Conservation (phyloP, 2,329 filamentous ascomycete genomes). For the Ascochyta koolunga region DNA sequence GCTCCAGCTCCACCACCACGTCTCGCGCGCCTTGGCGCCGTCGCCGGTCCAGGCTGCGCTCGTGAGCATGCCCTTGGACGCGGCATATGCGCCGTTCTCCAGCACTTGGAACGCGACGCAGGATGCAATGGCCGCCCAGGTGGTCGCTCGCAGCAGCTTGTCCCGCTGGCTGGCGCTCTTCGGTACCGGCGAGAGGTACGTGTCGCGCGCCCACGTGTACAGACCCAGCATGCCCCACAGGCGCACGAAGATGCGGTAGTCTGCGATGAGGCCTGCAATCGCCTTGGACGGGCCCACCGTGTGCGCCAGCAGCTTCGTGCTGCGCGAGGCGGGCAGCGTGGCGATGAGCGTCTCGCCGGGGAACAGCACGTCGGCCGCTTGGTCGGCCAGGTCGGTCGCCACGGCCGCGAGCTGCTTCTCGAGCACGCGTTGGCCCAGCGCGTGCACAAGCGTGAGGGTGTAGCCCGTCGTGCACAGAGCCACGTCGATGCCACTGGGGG, state of each 20-base stretch:
- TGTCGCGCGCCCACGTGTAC: conserved; percentile 67
- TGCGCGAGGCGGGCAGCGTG: conserved; percentile 41
- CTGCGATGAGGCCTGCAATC: conserved; percentile 70
- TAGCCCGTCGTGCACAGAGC: conserved; percentile 53
- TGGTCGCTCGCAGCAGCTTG: conserved; percentile 53
- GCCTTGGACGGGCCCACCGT: conserved; percentile 44
- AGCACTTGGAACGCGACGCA: conserved; percentile 76
- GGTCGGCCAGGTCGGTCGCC: conserved; percentile 45
- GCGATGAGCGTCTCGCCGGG: conserved; percentile 52
- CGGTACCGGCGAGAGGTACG: conserved; percentile 37
- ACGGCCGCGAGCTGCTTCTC: conserved; percentile 42
- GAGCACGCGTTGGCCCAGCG: conserved; percentile 49
- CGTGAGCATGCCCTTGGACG: conserved; percentile 71
- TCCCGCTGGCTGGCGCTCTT: conserved; percentile 35
- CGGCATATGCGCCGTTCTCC: conserved; percentile 84
- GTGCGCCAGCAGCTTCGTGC: conserved; percentile 43
- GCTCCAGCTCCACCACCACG: conserved; percentile 71
- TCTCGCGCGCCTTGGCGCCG: conserved; percentile 56
- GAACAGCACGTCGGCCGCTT: conserved; percentile 47
- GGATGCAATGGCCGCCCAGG: conserved; percentile 70
- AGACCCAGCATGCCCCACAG: conserved; percentile 79
- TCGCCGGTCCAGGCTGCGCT: conserved; percentile 56
- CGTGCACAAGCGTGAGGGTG: conserved; percentile 51
- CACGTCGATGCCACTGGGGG: conserved; percentile 48
- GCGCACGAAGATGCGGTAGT: conserved; percentile 74